Evolutionary conservation across 352 stramenopile genomes (phyloP).

Genomic region (Globisporangium perplexum): DNA sequence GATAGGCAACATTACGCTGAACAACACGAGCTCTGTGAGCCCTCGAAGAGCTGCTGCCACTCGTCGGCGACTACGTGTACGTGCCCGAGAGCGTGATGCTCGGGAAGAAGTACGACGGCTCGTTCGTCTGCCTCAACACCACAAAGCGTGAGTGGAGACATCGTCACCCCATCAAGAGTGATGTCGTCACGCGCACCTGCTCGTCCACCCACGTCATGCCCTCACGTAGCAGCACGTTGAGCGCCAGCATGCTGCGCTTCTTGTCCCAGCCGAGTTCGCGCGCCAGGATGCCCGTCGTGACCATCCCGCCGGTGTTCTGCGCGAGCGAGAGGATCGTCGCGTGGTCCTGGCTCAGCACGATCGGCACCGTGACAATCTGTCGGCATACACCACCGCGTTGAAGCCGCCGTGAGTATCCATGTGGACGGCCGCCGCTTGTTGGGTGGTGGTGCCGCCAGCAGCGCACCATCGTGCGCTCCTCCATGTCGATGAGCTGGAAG

Average conservation of each 20-base stretch:
- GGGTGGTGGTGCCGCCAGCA: background rate
- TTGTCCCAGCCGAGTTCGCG: conserved; percentile 85
- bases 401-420: background rate
- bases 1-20: too few species aligned
- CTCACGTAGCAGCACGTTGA: conserved; percentile 90
- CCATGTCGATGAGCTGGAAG: conserved; percentile 93
- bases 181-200: conserved; percentile 33
- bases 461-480: conserved; percentile 85
- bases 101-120: conserved; percentile 82
- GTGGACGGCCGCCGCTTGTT: too few species aligned
- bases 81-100: conserved; percentile 78
- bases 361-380: conserved; percentile 92
- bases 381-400: background rate
- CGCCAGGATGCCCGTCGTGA: conserved; percentile 83
- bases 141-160: background rate
- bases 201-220: conserved; percentile 97
- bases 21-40: too few species aligned
- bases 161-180: background rate
- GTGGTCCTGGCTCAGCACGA: conserved; percentile 94
- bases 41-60: too few species aligned
- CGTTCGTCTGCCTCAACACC: conserved; percentile 25
- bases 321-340: conserved; percentile 89
- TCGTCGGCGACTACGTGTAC: conserved; percentile 44
- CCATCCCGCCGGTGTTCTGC: conserved; percentile 82
- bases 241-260: conserved; percentile 88